Evolutionary conservation across 2,329 filamentous ascomycete genomes (phyloP).

Genomic region (Shiraia sp.): DNA sequence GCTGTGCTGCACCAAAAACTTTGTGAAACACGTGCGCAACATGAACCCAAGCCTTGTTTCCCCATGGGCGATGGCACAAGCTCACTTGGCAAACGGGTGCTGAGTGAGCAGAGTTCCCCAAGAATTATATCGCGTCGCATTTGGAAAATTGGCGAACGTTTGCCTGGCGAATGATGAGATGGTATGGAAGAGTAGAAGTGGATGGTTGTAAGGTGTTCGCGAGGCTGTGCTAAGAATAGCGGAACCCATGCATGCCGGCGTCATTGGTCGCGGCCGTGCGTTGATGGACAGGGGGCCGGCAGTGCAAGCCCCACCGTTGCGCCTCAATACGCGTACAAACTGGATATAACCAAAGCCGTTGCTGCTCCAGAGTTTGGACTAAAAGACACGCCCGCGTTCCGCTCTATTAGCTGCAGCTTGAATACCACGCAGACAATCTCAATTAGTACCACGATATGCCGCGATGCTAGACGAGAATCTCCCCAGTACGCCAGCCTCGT

Average conservation of each 20-base stretch:
- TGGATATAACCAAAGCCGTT: constrained; percentile 1
- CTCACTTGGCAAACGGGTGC: background rate
- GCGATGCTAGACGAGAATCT: constrained; percentile 91
- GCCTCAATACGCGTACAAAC: constrained; percentile 14
- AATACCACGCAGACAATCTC: no score
- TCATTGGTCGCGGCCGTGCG: constrained; percentile 12
- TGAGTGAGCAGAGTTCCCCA: background rate
- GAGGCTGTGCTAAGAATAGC: constrained; percentile 12
- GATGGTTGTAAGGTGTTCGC: background rate
- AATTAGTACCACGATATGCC: constrained; percentile 28
- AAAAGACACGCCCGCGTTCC: background rate
- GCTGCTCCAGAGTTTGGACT: background rate
- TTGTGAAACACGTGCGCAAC: background rate
- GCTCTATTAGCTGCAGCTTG: background rate
- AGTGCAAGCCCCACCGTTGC: constrained; percentile 7
- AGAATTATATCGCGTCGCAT: background rate
- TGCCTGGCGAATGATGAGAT: background rate
- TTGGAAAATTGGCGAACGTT: background rate
- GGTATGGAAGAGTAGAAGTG: background rate
- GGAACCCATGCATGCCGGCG: constrained; percentile 4
- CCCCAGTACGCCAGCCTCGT: constrained; percentile 58
- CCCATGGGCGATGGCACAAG: background rate
- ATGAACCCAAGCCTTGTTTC: background rate
- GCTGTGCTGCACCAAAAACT: background rate
- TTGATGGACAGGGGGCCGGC: constrained; percentile 11